Conservation (phyloP, 495 filamentous ascomycete species). For the Sordaria brevicollis region DNA sequence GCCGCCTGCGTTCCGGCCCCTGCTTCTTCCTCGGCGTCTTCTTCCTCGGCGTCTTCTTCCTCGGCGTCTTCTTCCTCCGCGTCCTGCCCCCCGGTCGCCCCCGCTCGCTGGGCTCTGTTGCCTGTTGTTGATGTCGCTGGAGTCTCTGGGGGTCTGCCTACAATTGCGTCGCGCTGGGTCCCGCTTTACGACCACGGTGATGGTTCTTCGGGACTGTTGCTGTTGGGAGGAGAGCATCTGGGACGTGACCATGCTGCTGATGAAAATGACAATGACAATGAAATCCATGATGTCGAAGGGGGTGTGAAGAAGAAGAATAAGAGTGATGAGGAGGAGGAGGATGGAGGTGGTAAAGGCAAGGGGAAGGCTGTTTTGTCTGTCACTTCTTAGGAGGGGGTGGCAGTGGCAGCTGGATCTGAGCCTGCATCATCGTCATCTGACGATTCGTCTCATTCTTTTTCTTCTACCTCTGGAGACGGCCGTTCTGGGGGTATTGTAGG, state of each 20-base stretch:
- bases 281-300: background rate
- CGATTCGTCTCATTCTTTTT: background rate
- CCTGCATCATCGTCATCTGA: background rate
- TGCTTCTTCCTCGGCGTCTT: background rate
- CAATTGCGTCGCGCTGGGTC: background rate
- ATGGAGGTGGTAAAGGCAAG: background rate
- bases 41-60: background rate
- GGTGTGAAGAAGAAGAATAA: background rate
- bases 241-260: no score
- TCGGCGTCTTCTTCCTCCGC: background rate
- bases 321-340: background rate
- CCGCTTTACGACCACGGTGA: background rate
- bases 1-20: background rate
- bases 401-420: background rate
- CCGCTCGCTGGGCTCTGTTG: background rate
- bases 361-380: background rate
- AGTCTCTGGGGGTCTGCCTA: background rate
- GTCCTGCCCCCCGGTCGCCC: background rate
- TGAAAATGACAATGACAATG: background rate
- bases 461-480: background rate
- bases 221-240: background rate
- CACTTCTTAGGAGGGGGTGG: background rate
- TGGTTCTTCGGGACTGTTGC: background rate
- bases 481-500: background rate
- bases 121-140: background rate